Percentiles rank a stretch among this genome's conserved stretches.
These are phyloP conservation scores for Hondaea fermentalgiana DNA, from an alignment of 108 stramenopile species.

Conservation along the genomic window DNA sequence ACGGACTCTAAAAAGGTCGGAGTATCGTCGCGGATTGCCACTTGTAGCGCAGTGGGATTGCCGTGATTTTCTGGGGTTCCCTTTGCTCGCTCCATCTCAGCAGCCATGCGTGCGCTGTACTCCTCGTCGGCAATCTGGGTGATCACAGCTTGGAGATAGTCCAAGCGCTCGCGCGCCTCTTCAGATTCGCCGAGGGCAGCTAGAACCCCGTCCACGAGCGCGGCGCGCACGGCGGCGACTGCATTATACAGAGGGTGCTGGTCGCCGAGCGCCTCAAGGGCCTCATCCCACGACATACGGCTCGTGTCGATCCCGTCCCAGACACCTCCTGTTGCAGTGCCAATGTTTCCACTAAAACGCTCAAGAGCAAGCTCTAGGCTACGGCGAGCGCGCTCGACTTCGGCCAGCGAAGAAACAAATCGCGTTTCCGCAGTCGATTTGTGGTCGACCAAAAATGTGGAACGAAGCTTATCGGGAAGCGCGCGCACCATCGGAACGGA, in stretches of 20 bases:
- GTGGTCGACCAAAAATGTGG: background rate
- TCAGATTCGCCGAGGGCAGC: background rate
- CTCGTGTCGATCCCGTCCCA: slow-evolving; percentile 8
- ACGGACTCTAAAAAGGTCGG: background rate
- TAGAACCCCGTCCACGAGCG: background rate
- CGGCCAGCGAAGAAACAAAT: background rate
- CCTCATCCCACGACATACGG: background rate
- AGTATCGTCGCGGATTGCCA: background rate
- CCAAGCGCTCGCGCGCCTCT: background rate
- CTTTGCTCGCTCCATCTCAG: background rate
- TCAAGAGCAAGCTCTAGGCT: background rate
- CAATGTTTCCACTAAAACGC: background rate
- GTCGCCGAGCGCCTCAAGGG: background rate
- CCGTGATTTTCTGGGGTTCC: too few species aligned
- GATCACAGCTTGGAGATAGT: background rate
- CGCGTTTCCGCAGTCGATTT: background rate
- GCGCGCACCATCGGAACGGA: background rate
- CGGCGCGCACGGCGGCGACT: background rate
- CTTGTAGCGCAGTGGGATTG: too few species aligned
- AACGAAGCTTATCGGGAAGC: background rate
- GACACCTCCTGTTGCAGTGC: background rate
- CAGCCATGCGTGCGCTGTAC: background rate
- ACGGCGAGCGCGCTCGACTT: background rate
- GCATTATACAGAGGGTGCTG: background rate
- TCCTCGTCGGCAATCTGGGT: background rate